phyloP scores from a whole-genome alignment of 305 asterid genomes.

The Salvia sclarea region DNA sequence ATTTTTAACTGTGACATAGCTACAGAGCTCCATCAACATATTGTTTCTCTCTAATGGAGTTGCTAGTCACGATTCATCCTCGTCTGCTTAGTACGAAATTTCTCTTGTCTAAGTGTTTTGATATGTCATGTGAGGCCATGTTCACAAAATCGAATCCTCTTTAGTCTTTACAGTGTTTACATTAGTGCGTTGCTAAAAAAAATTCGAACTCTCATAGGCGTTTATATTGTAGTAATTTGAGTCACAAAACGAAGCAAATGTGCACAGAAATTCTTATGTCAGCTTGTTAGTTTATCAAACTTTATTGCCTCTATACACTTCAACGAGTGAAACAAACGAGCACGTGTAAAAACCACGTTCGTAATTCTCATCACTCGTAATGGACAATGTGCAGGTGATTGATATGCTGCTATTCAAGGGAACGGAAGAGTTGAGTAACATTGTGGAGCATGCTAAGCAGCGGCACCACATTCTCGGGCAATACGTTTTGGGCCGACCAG shows the following conservation, averaged over 20 bases:
- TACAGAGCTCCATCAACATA: not conserved
- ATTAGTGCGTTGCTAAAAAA: not conserved
- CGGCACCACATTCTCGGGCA: constrained; percentile 92
- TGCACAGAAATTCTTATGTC: not conserved
- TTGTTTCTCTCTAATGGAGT: not conserved
- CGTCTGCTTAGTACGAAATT: not conserved
- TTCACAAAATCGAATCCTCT: not conserved
- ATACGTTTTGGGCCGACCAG: constrained; percentile 59
- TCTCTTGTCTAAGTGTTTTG: not conserved
- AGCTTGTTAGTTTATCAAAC: not conserved
- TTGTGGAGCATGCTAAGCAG: constrained; percentile 91
- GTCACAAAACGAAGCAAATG: not conserved
- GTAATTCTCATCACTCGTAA: constrained; percentile 7
- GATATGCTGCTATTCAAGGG: constrained; percentile 91
- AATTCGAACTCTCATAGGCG: not conserved
- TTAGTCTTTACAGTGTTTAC: no score
- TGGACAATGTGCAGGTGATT: constrained; percentile 55
- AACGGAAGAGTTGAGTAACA: constrained; percentile 70
- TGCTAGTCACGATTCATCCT: not conserved
- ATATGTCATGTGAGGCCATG: not conserved
- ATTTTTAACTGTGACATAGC: not conserved
- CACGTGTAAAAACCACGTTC: not conserved
- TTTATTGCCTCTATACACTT: not conserved
- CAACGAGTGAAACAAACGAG: not conserved
- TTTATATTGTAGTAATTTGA: not conserved